A percentile compares a stretch with the other conserved stretches of the same genome.
Evolutionary conservation across 2,329 filamentous ascomycete genomes (phyloP).

Genomic region (Scytalidium lignicola): DNA sequence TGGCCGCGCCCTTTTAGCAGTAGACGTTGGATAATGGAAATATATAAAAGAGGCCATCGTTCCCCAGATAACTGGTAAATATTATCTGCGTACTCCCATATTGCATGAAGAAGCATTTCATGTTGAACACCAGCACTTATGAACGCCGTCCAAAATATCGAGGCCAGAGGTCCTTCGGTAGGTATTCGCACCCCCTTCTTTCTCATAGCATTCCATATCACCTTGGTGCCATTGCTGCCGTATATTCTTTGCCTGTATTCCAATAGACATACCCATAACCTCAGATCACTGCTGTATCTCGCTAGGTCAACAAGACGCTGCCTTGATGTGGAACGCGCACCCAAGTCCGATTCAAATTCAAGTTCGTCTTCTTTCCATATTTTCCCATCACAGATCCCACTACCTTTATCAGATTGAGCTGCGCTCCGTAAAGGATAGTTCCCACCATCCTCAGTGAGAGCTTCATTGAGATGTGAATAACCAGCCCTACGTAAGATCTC

Average conservation of each 20-base stretch:
- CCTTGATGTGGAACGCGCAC: background rate
- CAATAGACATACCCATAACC: slow-evolving; percentile 36
- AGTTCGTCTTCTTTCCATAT: background rate
- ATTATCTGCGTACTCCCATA: slow-evolving; percentile 35
- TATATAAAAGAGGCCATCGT: slow-evolving; percentile 35
- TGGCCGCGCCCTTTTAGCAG: slow-evolving; percentile 20
- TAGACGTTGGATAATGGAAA: slow-evolving; percentile 35
- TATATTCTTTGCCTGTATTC: slow-evolving; percentile 34
- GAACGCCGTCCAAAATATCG: slow-evolving; percentile 40
- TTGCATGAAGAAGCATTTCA: slow-evolving; percentile 26
- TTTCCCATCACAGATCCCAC: background rate
- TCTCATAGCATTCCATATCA: slow-evolving; percentile 37
- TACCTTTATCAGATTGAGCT: background rate
- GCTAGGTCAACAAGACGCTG: background rate
- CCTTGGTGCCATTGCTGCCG: slow-evolving; percentile 34
- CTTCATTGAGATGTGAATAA: background rate
- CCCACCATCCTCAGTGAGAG: background rate
- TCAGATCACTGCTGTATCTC: slow-evolving; percentile 23
- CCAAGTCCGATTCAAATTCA: background rate
- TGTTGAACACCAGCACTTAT: slow-evolving; percentile 32
- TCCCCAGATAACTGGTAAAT: slow-evolving; percentile 33
- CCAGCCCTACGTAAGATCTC: background rate
- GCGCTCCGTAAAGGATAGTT: background rate
- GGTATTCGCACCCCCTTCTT: slow-evolving; percentile 34
- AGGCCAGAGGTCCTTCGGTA: slow-evolving; percentile 30